phyloP scores from a whole-genome alignment of 768 basidiomycete genomes.

The Daedaleopsis nitida region DNA sequence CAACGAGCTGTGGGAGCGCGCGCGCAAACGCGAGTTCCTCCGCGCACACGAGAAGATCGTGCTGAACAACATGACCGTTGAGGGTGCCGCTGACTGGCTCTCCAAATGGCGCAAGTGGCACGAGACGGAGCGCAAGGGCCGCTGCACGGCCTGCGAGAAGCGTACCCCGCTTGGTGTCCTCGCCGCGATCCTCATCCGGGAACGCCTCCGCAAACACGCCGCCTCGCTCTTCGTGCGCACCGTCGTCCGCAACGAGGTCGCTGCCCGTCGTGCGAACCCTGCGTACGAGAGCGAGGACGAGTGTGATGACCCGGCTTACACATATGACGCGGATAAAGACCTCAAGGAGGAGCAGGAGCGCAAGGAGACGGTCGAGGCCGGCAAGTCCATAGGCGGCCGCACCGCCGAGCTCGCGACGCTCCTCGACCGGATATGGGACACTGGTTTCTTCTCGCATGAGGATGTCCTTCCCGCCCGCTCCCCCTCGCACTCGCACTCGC shows the following conservation, averaged over 20 bases:
- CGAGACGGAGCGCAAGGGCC: constrained; percentile 29
- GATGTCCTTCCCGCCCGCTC: constrained; percentile 26
- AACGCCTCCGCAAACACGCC: constrained; percentile 54
- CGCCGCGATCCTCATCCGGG: constrained; percentile 50
- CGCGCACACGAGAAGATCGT: constrained; percentile 58
- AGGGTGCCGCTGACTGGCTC: constrained; percentile 52
- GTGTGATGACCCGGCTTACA: constrained; percentile 8
- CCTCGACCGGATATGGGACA: constrained; percentile 60
- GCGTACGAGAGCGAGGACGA: constrained; percentile 20
- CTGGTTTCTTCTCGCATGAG: constrained; percentile 35
- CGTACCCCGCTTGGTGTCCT: constrained; percentile 48
- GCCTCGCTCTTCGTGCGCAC: constrained; percentile 55
- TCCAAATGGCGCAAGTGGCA: constrained; percentile 31
- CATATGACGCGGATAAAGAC: constrained; percentile 33
- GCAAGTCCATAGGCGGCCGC: constrained; percentile 62
- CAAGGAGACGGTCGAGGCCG: constrained; percentile 55
- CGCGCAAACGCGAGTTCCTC: constrained; percentile 33
- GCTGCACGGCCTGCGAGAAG: constrained; percentile 29
- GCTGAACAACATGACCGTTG: constrained; percentile 49
- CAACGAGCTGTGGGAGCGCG: constrained; percentile 44
- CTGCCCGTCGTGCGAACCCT: constrained; percentile 1
- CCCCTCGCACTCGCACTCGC: neutral
- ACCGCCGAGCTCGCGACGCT: constrained; percentile 53
- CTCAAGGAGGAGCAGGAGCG: constrained; percentile 42
- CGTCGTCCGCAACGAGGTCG: constrained; percentile 31